These are phyloP conservation scores for Camellia sinensis DNA, from an alignment of 148 eudicot genomes.

Conservation along the genomic window DNA sequence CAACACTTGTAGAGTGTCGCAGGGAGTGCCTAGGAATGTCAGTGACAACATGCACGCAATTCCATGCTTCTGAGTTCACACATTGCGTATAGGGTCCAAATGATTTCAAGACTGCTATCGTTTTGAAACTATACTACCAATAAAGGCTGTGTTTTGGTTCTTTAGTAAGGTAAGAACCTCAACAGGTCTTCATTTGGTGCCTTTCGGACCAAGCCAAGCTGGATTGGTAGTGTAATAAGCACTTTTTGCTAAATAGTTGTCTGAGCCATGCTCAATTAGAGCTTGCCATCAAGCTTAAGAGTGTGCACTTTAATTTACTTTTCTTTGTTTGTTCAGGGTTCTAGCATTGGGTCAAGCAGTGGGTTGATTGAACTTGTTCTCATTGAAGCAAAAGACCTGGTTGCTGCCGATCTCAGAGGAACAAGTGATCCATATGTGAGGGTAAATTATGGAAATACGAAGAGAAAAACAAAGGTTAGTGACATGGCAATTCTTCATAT, in stretches of 20 bases:
- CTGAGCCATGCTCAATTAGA: not conserved
- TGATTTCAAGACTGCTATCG: not conserved
- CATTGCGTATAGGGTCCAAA: not conserved
- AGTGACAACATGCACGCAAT: too few species aligned
- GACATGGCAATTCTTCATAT: not conserved
- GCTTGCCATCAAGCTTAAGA: not conserved
- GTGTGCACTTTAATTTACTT: not conserved
- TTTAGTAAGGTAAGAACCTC: not conserved
- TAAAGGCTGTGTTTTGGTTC: not conserved
- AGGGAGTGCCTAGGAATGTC: too few species aligned
- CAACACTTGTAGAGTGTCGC: too few species aligned
- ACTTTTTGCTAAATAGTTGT: not conserved
- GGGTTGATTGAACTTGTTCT: conserved; percentile 80
- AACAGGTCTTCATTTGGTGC: not conserved
- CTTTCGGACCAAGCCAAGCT: not conserved
- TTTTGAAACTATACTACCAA: not conserved
- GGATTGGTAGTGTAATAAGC: not conserved
- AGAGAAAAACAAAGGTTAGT: conserved; percentile 77
- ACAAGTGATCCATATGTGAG: conserved; percentile 96
- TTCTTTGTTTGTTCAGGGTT: conserved; percentile 38
- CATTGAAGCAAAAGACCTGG: conserved; percentile 79
- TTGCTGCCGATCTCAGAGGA: conserved; percentile 95
- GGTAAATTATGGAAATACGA: conserved; percentile 77
- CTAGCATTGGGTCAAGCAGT: conserved; percentile 26
- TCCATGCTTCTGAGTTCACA: too few species aligned